Evolutionary conservation across 1,139 yeast genomes (phyloP).

Genomic region (Candida sojae): DNA sequence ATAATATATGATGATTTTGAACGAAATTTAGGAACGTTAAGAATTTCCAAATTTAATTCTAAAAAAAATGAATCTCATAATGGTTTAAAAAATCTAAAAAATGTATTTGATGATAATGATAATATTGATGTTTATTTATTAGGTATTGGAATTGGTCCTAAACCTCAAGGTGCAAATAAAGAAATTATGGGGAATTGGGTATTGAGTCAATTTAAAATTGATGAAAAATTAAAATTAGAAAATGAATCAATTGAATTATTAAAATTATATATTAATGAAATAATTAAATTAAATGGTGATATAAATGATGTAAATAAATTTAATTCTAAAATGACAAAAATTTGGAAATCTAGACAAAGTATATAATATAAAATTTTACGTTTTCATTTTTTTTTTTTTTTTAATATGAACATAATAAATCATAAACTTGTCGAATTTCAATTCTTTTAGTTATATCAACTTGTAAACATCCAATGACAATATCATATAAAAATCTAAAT

Average conservation of each 20-base stretch:
- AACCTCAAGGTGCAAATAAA: conserved; percentile 33
- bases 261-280: conserved; percentile 21
- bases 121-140: conserved; percentile 25
- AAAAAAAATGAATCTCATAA: conserved; percentile 45
- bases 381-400: not conserved
- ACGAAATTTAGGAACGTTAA: conserved; percentile 27
- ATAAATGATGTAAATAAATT: conserved; percentile 23
- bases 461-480: conserved; percentile 57
- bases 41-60: conserved; percentile 21
- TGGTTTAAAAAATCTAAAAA: conserved; percentile 34
- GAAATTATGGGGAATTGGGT: conserved; percentile 46
- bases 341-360: conserved; percentile 7
- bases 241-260: conserved; percentile 18
- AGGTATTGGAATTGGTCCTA: conserved; percentile 49
- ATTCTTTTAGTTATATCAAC: conserved; percentile 48
- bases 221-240: conserved; percentile 21
- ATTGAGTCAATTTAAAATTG: conserved; percentile 26
- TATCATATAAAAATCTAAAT: conserved; percentile 37
- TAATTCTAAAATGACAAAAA: conserved; percentile 18
- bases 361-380: not conserved
- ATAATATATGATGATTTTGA: conserved; percentile 47
- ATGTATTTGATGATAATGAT: not conserved
- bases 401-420: conserved; percentile 1
- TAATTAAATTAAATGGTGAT: conserved; percentile 19
- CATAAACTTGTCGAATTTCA: not conserved